Conservation (phyloP, 202 grass and related monocot genomes). For the Panicum virgatum region DNA sequence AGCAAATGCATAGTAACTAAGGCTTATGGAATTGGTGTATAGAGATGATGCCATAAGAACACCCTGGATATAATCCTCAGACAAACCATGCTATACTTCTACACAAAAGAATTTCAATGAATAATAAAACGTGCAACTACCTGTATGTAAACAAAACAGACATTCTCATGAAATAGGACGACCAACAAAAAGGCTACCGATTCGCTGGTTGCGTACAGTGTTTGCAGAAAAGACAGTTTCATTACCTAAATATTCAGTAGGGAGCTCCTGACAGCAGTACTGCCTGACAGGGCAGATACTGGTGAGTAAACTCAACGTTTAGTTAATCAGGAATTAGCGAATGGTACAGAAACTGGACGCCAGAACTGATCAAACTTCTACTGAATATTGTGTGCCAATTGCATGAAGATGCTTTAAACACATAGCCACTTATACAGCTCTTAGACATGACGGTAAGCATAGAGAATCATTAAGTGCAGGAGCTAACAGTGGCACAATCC, state of each 20-base stretch:
- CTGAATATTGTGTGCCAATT: background rate
- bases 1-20: slow-evolving; percentile 8
- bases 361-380: background rate
- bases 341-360: background rate
- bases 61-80: background rate
- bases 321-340: background rate
- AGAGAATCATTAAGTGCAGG: background rate
- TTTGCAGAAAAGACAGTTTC: background rate
- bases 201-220: background rate
- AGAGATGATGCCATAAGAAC: slow-evolving; percentile 12
- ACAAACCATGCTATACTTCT: background rate
- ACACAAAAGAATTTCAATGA: background rate
- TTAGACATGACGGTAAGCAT: background rate
- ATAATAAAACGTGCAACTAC: background rate
- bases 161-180: slow-evolving; percentile 1
- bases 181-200: background rate
- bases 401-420: slow-evolving; percentile 1
- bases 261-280: background rate
- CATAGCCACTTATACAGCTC: background rate
- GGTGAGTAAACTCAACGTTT: background rate
- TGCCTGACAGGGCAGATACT: background rate
- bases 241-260: background rate
- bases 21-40: background rate
- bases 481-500: background rate
- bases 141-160: slow-evolving; percentile 3